These are phyloP conservation scores for Aeschynomene evenia DNA, from an alignment of 306 rosid species.

Conservation along the genomic window DNA sequence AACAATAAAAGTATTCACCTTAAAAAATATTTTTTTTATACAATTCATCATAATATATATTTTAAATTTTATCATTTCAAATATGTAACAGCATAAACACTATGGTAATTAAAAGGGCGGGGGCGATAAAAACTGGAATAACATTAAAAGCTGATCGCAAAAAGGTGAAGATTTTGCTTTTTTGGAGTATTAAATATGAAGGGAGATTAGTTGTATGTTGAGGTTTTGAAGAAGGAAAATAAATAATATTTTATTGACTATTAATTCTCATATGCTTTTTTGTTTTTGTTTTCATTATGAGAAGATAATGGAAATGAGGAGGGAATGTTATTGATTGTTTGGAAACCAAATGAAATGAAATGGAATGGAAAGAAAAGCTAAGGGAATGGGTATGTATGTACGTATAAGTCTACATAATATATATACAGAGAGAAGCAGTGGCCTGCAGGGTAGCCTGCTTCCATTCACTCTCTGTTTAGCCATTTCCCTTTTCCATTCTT, in stretches of 20 bases:
- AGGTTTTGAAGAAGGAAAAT: not conserved
- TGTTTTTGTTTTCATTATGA: too few species aligned
- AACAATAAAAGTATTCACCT: too few species aligned
- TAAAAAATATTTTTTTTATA: too few species aligned
- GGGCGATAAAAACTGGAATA: not conserved
- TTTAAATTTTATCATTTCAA: too few species aligned
- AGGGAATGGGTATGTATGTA: too few species aligned
- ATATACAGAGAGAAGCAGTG: slow-evolving; percentile 6
- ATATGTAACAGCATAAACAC: not conserved
- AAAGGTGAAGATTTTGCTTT: not conserved
- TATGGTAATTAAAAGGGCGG: not conserved
- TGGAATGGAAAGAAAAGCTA: not conserved
- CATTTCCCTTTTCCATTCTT: slow-evolving; percentile 22
- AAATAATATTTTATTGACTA: not conserved
- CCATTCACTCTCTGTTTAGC: slow-evolving; percentile 24
- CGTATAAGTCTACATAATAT: not conserved
- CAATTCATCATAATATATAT: too few species aligned
- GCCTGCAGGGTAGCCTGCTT: slow-evolving; percentile 38
- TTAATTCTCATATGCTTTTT: not conserved
- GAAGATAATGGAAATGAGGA: not conserved
- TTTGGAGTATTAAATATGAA: not conserved
- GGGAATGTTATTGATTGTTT: not conserved
- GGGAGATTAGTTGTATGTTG: not conserved
- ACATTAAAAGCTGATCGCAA: not conserved
- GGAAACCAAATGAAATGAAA: not conserved